A percentile compares a stretch with the other conserved stretches of the same genome.
These are phyloP conservation scores for Penicillium griseofulvum DNA, from an alignment of 2,329 filamentous ascomycete genomes.

Conservation along the genomic window DNA sequence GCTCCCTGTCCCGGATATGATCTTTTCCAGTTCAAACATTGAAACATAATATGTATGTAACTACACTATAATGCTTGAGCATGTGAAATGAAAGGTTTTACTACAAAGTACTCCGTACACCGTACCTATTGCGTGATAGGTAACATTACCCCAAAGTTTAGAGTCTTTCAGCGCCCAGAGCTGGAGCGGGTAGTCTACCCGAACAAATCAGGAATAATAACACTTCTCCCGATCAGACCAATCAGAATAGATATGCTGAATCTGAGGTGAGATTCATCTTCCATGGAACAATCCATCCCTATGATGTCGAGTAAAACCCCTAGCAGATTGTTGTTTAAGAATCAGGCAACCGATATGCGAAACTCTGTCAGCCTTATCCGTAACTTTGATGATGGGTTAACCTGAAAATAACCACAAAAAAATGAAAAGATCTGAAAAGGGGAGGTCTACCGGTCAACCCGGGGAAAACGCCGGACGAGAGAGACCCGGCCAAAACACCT, in stretches of 20 bases:
- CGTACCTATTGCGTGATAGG: too few species aligned
- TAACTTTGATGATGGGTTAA: too few species aligned
- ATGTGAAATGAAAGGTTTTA: too few species aligned
- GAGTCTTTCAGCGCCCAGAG: too few species aligned
- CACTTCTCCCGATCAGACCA: background rate
- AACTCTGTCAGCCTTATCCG: background rate
- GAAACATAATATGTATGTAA: too few species aligned
- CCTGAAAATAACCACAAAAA: too few species aligned
- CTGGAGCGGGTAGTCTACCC: too few species aligned
- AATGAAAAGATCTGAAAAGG: background rate
- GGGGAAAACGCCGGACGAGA: background rate
- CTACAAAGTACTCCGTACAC: too few species aligned
- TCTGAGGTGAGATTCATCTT: conserved; percentile 9
- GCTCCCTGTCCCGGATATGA: background rate
- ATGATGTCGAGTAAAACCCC: background rate
- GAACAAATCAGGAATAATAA: background rate
- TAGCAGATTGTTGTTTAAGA: background rate
- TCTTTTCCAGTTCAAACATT: too few species aligned
- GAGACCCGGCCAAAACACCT: background rate
- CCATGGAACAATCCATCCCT: background rate
- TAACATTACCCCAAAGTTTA: too few species aligned
- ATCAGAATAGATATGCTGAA: background rate
- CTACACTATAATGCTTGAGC: too few species aligned
- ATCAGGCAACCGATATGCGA: background rate
- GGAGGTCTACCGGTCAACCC: background rate